A percentile compares a stretch with the other conserved stretches of the same genome.
phyloP scores from a whole-genome alignment of 306 rosid species.

The Vigna unguiculata region DNA sequence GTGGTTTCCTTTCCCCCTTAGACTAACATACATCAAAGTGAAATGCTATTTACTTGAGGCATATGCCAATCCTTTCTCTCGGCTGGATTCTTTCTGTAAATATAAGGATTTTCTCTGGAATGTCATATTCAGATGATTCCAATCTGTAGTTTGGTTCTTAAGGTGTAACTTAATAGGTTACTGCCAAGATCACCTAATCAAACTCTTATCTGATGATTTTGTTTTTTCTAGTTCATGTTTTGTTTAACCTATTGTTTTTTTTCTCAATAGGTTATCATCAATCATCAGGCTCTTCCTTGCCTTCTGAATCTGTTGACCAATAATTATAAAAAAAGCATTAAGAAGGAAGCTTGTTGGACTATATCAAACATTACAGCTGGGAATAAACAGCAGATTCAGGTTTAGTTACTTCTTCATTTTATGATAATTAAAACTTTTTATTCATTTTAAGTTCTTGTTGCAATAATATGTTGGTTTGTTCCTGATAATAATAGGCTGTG shows the following conservation, averaged over 20 bases:
- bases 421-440: constrained; percentile 4
- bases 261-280: constrained; percentile 70
- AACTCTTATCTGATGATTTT: constrained; percentile 3
- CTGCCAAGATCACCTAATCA: constrained; percentile 12
- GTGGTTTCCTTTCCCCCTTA: neutral
- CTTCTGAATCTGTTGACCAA: constrained; percentile 70
- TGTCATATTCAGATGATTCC: neutral
- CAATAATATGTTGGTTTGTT: constrained; percentile 2
- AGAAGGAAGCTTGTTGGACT: constrained; percentile 99
- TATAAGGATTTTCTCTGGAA: neutral
- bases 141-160: neutral
- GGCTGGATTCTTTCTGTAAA: neutral
- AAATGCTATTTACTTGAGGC: constrained; percentile 17
- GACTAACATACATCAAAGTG: neutral
- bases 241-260: constrained; percentile 33
- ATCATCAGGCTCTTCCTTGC: constrained; percentile 83
- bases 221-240: neutral
- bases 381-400: constrained; percentile 96
- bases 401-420: constrained; percentile 22
- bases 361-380: constrained; percentile 96
- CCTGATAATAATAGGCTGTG: constrained; percentile 61
- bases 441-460: neutral
- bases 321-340: constrained; percentile 92
- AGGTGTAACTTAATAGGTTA: neutral
- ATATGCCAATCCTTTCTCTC: constrained; percentile 8